phyloP scores from a whole-genome alignment of 2,329 filamentous ascomycete species.

The Samsoniella hepiali region DNA sequence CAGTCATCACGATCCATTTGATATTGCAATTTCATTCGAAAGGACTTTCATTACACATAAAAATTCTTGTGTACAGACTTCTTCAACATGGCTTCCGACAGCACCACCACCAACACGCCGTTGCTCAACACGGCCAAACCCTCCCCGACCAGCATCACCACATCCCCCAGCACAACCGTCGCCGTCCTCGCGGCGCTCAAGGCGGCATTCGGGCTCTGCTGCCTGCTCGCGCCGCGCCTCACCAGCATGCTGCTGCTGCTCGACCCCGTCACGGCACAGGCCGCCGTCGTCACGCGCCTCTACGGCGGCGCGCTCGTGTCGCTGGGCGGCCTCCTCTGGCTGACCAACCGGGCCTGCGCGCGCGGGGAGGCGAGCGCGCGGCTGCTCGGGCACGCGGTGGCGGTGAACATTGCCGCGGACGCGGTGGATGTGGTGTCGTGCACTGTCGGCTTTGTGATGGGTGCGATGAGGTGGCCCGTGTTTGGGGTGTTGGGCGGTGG shows the following conservation, averaged over 20 bases:
- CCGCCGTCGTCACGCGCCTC: slow-evolving; percentile 2
- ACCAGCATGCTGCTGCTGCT: not conserved
- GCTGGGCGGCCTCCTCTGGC: not conserved
- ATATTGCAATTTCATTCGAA: too few relatives aligned
- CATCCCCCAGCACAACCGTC: too few relatives aligned
- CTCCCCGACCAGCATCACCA: too few relatives aligned
- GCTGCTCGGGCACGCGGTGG: not conserved
- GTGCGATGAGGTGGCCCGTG: not conserved
- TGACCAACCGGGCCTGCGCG: not conserved
- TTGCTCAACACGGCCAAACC: too few relatives aligned
- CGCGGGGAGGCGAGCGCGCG: not conserved
- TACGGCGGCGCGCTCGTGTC: not conserved
- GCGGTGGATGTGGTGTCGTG: not conserved
- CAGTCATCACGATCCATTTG: too few relatives aligned
- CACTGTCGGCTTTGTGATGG: not conserved
- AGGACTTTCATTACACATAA: too few relatives aligned
- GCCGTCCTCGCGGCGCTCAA: not conserved
- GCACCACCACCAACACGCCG: too few relatives aligned
- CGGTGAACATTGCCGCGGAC: not conserved
- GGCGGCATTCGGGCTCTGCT: not conserved
- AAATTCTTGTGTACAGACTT: too few relatives aligned
- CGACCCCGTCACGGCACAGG: not conserved
- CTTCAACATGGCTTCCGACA: too few relatives aligned
- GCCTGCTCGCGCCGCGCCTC: not conserved
- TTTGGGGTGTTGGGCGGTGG: not conserved